phyloP scores from a whole-genome alignment of 176 grass and related monocot genomes.

The Oryza meyeriana region DNA sequence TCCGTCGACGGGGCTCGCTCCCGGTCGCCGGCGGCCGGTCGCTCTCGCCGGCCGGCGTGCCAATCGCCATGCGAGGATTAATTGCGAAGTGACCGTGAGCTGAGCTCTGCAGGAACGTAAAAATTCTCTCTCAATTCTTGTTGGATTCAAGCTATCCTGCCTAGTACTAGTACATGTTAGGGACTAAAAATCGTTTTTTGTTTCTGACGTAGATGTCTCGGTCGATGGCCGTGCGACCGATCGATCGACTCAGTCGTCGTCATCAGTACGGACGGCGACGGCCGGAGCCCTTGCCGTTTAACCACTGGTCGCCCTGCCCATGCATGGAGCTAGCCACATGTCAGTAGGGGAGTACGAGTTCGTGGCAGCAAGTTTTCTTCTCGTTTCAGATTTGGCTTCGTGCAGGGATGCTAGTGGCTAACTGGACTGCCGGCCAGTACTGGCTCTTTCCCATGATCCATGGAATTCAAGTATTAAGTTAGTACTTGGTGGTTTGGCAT shows the following conservation, averaged over 20 bases:
- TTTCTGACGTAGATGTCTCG: not conserved
- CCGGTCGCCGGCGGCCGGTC: not conserved
- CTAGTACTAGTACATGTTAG: not conserved
- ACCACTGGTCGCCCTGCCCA: conserved; percentile 30
- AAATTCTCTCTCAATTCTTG: not conserved
- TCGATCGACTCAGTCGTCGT: conserved; percentile 22
- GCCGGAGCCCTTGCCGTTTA: conserved; percentile 36
- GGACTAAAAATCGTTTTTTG: no score
- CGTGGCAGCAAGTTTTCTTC: not conserved
- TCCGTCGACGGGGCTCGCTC: not conserved
- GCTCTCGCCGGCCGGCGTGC: conserved; percentile 37
- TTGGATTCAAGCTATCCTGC: conserved; percentile 6
- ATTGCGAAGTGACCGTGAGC: not conserved
- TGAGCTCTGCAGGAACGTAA: not conserved
- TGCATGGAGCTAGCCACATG: conserved; percentile 40
- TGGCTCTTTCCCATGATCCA: conserved; percentile 37
- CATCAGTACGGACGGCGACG: conserved; percentile 33
- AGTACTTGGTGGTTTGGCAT: conserved; percentile 1
- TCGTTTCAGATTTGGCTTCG: not conserved
- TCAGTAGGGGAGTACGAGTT: conserved; percentile 10
- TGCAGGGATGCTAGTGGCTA: conserved; percentile 12
- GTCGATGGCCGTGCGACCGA: not conserved
- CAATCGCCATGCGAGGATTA: conserved; percentile 13
- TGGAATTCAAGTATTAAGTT: conserved; percentile 31
- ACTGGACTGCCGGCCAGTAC: conserved; percentile 44